Evolutionary conservation across 176 grass and related monocot genomes (phyloP).

Genomic region (Paspalum vaginatum): DNA sequence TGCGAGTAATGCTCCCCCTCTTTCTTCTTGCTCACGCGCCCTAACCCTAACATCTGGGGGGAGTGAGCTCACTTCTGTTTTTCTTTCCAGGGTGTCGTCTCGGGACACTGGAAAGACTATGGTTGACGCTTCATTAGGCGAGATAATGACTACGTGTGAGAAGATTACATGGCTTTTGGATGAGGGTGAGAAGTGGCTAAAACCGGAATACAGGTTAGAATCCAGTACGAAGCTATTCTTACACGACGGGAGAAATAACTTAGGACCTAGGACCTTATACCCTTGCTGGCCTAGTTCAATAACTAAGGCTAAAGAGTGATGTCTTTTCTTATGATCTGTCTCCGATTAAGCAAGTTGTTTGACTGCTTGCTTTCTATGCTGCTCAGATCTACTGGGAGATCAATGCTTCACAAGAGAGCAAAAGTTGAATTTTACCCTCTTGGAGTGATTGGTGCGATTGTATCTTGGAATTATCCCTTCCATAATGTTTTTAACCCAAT

Average conservation of each 20-base stretch:
- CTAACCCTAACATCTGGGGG: not conserved
- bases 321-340: not conserved
- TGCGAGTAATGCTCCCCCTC: constrained; percentile 72
- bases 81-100: constrained; percentile 72
- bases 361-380: constrained; percentile 24
- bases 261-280: constrained; percentile 3
- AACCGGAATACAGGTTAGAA: constrained; percentile 96
- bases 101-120: constrained; percentile 97
- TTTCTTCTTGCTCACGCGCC: not conserved
- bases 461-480: constrained; percentile 99
- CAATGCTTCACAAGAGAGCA: constrained; percentile 93
- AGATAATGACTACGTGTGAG: constrained; percentile 99
- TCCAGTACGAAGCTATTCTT: constrained; percentile 4
- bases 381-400: constrained; percentile 71
- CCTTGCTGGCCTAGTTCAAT: not conserved
- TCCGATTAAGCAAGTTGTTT: not conserved
- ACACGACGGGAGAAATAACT: constrained; percentile 30
- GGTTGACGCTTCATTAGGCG: constrained; percentile 96
- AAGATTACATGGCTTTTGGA: constrained; percentile 99
- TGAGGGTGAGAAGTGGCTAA: constrained; percentile 98
- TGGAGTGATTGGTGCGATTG: constrained; percentile 94
- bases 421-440: constrained; percentile 98
- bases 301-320: not conserved
- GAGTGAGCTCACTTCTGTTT: constrained; percentile 33
- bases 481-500: constrained; percentile 97